Percentiles rank a stretch among this genome's conserved stretches.
These are phyloP conservation scores for Neurospora sp. DNA, from an alignment of 495 filamentous ascomycete species.

Conservation along the genomic window DNA sequence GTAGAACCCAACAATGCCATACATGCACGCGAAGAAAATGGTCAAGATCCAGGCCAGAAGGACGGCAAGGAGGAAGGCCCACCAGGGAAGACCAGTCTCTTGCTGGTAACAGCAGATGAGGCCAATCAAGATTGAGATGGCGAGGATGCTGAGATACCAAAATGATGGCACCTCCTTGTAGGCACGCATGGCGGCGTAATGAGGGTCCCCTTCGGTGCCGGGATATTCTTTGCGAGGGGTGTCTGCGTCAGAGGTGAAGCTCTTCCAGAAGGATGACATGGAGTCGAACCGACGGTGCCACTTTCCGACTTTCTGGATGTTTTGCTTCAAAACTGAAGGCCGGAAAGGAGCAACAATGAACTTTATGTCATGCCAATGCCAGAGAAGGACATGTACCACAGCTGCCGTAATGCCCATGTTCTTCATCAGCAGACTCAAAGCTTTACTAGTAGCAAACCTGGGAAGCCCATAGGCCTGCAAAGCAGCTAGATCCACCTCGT, in stretches of 20 bases:
- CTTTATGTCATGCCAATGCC: constrained; percentile 21
- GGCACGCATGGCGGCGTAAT: constrained; percentile 33
- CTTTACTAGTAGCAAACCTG: constrained; percentile 29
- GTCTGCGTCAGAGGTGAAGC: not conserved
- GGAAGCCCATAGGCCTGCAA: constrained; percentile 29
- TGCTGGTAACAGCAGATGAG: constrained; percentile 35
- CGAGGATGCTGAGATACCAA: constrained; percentile 40
- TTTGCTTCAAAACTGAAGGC: constrained; percentile 9
- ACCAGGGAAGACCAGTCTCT: constrained; percentile 41
- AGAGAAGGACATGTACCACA: constrained; percentile 28
- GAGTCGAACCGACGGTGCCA: not conserved
- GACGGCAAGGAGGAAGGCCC: constrained; percentile 41
- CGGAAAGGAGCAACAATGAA: constrained; percentile 12
- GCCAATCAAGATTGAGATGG: constrained; percentile 36
- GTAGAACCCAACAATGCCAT: constrained; percentile 28
- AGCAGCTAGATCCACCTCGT: constrained; percentile 23
- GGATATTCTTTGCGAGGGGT: not conserved
- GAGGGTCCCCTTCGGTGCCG: constrained; percentile 27
- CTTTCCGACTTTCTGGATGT: not conserved
- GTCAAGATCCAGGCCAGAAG: constrained; percentile 20
- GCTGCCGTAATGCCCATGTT: constrained; percentile 34
- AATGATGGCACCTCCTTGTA: constrained; percentile 42
- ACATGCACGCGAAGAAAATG: constrained; percentile 19
- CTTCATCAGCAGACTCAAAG: constrained; percentile 23
- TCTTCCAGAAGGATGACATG: constrained; percentile 6